Base-by-base conservation (phyloP, 768 basidiomycete species). In the Xerocomus potaroensis region DNA sequence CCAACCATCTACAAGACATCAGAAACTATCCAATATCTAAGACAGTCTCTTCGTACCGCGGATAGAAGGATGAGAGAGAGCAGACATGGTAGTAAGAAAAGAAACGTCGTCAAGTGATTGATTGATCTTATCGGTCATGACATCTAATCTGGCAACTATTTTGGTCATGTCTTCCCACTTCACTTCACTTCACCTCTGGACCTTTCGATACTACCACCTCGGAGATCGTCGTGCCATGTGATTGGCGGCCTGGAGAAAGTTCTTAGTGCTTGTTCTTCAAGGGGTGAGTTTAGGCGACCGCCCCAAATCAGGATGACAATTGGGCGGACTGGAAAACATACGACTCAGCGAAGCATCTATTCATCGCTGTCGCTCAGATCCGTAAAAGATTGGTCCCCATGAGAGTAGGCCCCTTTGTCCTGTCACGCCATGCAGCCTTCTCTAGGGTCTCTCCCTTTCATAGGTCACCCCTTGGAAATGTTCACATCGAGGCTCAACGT, bases 1-100 rank as follows among this genome's bases (percentile, higher is more conserved):
- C 92, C 92, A 95, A 67, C 93, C 92, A 74, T 93, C 92, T 84
- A 37, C 18, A 15, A 36, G 41, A 33, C 3, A 6, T 45, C n/a
- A n/a, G 4, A 49, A 24, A 43, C 2, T 30, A 22, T 43, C 40
- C 71, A 38, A 14, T n/a, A 14, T 43, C 30, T 14, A 15, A 4
- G 14, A 18, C 0, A 11, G 8, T 34, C 11, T 37, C 35, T 14
- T 10, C 40, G 55, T 53, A 75, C 80, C 80, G 58, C 70, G 68
- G 52, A 82, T 74, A n/a, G 76, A 68, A 51, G 78, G 75, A 55
- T 83, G 80, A 41, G 74, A 66, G 53, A 81, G 71, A 24, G 73
- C 71, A n/a, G 77, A 69, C 80, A 81, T 81, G 19, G 74, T 45
- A 18, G n/a, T n/a, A n/a, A n/a, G n/a, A n/a, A n/a, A n/a, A n/a